These are phyloP conservation scores for Ceratocystis albifundus DNA, from an alignment of 2,329 filamentous ascomycete genomes.

Conservation along the genomic window DNA sequence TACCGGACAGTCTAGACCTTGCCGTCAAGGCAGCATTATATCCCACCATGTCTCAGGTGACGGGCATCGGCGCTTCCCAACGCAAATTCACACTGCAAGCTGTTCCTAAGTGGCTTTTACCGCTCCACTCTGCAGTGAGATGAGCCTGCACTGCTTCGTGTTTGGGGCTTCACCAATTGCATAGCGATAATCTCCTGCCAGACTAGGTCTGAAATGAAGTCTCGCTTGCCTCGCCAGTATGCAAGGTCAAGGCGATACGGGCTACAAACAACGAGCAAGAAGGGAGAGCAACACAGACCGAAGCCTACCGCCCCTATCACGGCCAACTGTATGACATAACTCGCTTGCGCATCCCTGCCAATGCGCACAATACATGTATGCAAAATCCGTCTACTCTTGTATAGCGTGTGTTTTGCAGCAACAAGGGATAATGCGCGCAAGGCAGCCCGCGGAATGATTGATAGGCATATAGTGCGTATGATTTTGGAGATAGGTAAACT, in stretches of 20 bases:
- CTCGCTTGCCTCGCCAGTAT: neutral
- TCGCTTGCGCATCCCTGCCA: slow-evolving; percentile 4
- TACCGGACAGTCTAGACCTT: neutral
- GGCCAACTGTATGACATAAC: neutral
- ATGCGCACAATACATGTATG: slow-evolving; percentile 1
- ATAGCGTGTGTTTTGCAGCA: neutral
- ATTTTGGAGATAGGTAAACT: neutral
- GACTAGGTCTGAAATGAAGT: neutral
- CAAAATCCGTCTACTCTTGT: neutral
- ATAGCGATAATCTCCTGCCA: neutral
- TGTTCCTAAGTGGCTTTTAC: neutral
- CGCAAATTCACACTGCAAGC: neutral
- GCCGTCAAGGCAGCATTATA: neutral
- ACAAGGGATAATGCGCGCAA: neutral
- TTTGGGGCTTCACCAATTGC: neutral
- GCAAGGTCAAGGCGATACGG: neutral
- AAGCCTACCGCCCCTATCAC: neutral
- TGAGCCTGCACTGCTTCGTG: neutral
- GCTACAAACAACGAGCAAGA: neutral
- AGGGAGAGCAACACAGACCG: neutral
- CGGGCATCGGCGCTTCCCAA: neutral
- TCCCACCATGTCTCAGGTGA: neutral
- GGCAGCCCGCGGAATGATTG: neutral
- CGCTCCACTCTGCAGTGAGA: neutral
- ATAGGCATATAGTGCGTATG: neutral